phyloP scores from a whole-genome alignment of 2,329 filamentous ascomycete genomes.

The Diaporthe longicolla region DNA sequence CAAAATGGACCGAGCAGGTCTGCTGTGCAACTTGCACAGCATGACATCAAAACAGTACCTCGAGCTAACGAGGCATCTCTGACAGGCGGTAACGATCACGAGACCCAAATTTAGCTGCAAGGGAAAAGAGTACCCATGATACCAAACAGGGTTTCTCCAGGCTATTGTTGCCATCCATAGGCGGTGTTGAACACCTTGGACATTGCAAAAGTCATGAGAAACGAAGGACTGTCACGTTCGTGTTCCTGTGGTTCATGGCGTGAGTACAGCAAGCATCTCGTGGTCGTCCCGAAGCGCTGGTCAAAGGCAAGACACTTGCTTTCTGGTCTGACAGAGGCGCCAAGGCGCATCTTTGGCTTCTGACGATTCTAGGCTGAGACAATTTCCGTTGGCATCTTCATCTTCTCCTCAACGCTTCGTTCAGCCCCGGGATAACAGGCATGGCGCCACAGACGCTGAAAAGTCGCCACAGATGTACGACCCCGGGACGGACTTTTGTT shows the following conservation, averaged over 20 bases:
- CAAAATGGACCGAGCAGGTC: slow-evolving; percentile 27
- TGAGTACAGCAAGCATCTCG: not conserved
- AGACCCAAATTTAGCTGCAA: not conserved
- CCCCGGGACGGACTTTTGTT: not conserved
- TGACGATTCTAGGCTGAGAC: slow-evolving; percentile 32
- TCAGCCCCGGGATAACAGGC: not conserved
- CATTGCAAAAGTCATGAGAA: too few relatives aligned
- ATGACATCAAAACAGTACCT: slow-evolving; percentile 21
- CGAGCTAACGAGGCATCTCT: slow-evolving; percentile 12
- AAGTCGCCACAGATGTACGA: not conserved
- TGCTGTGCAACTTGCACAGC: slow-evolving; percentile 36
- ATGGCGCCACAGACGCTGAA: not conserved
- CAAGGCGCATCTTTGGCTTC: slow-evolving; percentile 9
- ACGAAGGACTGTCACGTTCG: not conserved
- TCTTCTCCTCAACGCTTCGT: not conserved
- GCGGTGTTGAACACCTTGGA: not conserved
- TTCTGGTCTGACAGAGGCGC: not conserved
- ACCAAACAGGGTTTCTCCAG: not conserved
- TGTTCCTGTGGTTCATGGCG: too few relatives aligned
- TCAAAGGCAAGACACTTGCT: not conserved
- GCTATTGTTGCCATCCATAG: slow-evolving; percentile 3
- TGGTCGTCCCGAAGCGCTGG: slow-evolving; percentile 9
- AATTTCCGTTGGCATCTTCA: slow-evolving; percentile 6
- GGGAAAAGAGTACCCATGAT: not conserved
- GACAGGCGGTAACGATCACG: slow-evolving; percentile 21